Base-by-base conservation (phyloP, 495 filamentous ascomycete species). In the Penicillium canariense region DNA sequence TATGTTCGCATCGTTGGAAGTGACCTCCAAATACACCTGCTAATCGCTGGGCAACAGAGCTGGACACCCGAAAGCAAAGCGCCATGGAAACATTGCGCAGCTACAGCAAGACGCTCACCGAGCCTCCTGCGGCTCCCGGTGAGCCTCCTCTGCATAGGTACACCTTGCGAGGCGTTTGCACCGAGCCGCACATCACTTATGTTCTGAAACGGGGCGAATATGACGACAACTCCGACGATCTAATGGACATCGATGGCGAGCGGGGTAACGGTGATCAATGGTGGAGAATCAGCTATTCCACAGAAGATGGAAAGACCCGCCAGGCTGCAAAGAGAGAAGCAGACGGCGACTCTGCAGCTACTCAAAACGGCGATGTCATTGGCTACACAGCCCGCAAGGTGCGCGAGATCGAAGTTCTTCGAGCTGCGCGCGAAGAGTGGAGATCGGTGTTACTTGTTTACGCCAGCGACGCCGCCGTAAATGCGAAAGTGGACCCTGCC, bases 261-360 rank as follows among this genome's bases (percentile, higher is more conserved):
- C 18, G 48, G 39, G 42, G 61, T n/a, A 42, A 59, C 9, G 69
- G 71, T 26, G 76, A 72, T 64, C 74, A 82, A 49, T 83, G 80
- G 80, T 83, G 80, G 80, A 79, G 78, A 15, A 71, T 80, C 54
- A 77, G 74, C 50, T 83, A 76, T 57, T 77, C 77, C 2, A 60
- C 67, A 18, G 75, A 76, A 14, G 77, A 81, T 54, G 71, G 71
- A 18, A 78, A 75, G 56, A 64, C 65, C 14, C 63, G 64, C 22
- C 71, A 69, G 60, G 62, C 69, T 3, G 56, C 55, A 54, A 74
- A 65, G 52, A 42, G 34, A 43, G 59, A 64, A 35, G 51, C 60
- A 1, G 43, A 63, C 10, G 60, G 36, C 10, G 61, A 59, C 20
- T 38, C 56, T 17, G 26, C 57, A 9, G 45, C 54, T 7, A 48